These are phyloP conservation scores for Fagopyrum esculentum DNA, from an alignment of 148 eudicot genomes.

Conservation along the genomic window DNA sequence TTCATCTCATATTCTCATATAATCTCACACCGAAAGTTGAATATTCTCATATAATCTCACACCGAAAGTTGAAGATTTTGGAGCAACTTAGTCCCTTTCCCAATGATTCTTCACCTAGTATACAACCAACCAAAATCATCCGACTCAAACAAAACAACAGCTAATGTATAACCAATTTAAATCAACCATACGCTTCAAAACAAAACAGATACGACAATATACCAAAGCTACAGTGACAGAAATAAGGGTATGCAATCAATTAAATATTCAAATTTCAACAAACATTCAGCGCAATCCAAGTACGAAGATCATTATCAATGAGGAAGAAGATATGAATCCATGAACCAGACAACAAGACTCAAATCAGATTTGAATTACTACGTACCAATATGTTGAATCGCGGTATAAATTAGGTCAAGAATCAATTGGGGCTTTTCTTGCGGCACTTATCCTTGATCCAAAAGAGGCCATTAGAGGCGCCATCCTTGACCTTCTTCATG, in stretches of 20 bases:
- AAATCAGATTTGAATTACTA: not conserved
- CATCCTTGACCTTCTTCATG: constrained; percentile 31
- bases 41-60: no score
- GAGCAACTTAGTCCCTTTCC: no score
- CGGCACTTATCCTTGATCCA: constrained; percentile 32
- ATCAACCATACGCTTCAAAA: no score
- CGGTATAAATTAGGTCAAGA: not conserved
- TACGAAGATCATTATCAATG: not conserved
- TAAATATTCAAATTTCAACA: not conserved
- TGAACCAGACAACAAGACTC: not conserved
- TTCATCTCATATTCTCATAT: no score
- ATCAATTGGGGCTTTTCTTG: constrained; percentile 19
- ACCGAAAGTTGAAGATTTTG: no score
- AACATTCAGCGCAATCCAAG: not conserved
- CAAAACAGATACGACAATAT: no score
- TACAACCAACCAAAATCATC: no score
- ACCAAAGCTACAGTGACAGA: not conserved
- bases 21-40: no score
- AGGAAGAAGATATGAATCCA: not conserved
- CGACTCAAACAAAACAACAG: no score
- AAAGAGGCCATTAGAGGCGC: constrained; percentile 23
- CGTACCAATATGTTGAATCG: not conserved
- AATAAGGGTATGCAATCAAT: not conserved
- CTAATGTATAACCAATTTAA: no score
- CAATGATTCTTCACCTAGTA: no score